phyloP scores from a whole-genome alignment of 768 basidiomycete genomes.

The Ramaria sp. region DNA sequence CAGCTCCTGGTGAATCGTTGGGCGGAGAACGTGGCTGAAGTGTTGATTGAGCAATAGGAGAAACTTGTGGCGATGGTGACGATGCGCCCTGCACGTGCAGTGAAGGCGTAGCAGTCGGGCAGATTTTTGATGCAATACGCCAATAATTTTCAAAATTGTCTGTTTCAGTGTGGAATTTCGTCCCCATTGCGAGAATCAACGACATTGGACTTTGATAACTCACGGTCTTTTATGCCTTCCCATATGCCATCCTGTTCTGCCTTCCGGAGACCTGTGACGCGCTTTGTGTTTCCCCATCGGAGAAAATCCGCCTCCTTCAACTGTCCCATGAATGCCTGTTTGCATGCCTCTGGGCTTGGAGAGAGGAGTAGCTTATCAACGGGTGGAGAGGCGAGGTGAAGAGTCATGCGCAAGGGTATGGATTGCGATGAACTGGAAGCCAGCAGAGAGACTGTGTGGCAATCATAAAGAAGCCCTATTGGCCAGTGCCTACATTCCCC shows the following conservation, averaged over 20 bases:
- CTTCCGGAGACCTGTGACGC: constrained; percentile 84
- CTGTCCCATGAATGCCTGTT: constrained; percentile 91
- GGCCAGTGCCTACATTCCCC: constrained; percentile 81
- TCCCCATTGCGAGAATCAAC: background rate
- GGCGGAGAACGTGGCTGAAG: constrained; percentile 56
- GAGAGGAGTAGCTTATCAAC: constrained; percentile 75
- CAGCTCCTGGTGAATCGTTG: constrained; percentile 40
- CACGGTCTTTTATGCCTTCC: constrained; percentile 94
- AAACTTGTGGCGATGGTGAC: constrained; percentile 18
- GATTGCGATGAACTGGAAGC: constrained; percentile 30
- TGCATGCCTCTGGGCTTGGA: constrained; percentile 76
- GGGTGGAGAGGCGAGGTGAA: constrained; percentile 84
- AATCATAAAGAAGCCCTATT: constrained; percentile 88
- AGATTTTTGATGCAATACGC: constrained; percentile 87
- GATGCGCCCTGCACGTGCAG: constrained; percentile 35
- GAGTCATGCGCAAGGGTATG: constrained; percentile 62
- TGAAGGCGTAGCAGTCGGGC: constrained; percentile 63
- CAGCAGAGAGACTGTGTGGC: constrained; percentile 50
- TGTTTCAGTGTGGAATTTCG: constrained; percentile 21
- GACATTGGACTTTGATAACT: no score
- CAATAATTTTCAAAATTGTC: constrained; percentile 96
- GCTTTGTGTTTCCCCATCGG: constrained; percentile 91
- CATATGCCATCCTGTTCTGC: constrained; percentile 93
- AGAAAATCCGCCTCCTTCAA: constrained; percentile 96
- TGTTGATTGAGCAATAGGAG: constrained; percentile 41